Evolutionary conservation across 208 protist species (phyloP).

Genomic region (Leishmania tarentolae): DNA sequence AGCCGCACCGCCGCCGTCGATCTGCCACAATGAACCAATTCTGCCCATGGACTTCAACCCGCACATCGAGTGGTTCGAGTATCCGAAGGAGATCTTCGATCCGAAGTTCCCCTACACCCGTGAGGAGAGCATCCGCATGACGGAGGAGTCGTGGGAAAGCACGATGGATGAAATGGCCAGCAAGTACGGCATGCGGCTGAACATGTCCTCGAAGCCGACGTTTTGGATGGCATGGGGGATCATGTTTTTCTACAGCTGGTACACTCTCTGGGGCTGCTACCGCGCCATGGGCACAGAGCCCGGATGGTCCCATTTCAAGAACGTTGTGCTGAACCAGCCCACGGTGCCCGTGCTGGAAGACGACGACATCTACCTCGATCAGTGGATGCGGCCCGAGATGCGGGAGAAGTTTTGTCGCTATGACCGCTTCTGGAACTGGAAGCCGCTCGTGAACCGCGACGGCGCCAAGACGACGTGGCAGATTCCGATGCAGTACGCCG

Average conservation of each 20-base stretch:
- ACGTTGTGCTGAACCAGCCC: conserved; percentile 70
- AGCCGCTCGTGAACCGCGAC: conserved; percentile 83
- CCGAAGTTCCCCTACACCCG: conserved; percentile 91
- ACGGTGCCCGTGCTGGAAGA: conserved; percentile 83
- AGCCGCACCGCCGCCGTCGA: conserved; percentile 58
- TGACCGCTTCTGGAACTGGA: conserved; percentile 91
- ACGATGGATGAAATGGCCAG: conserved; percentile 92
- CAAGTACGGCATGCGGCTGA: conserved; percentile 86
- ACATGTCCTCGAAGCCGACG: conserved; percentile 83
- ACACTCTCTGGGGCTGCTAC: conserved; percentile 90
- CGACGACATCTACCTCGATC: conserved; percentile 90
- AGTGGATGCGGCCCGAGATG: conserved; percentile 89
- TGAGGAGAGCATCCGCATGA: conserved; percentile 91
- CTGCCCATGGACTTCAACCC: conserved; percentile 91
- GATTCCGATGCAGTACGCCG: conserved; percentile 73
- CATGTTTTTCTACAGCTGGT: conserved; percentile 88
- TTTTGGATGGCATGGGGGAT: conserved; percentile 89
- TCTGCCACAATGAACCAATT: conserved; percentile 82
- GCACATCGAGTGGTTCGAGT: conserved; percentile 93
- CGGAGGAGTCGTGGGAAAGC: conserved; percentile 88
- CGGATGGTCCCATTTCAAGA: conserved; percentile 79
- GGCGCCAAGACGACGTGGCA: conserved; percentile 80
- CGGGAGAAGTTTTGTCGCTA: conserved; percentile 80
- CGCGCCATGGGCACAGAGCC: conserved; percentile 85
- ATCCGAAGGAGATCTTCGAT: conserved; percentile 90